phyloP scores from a whole-genome alignment of 23 red algal genomes.

The Gracilariopsis chorda region DNA sequence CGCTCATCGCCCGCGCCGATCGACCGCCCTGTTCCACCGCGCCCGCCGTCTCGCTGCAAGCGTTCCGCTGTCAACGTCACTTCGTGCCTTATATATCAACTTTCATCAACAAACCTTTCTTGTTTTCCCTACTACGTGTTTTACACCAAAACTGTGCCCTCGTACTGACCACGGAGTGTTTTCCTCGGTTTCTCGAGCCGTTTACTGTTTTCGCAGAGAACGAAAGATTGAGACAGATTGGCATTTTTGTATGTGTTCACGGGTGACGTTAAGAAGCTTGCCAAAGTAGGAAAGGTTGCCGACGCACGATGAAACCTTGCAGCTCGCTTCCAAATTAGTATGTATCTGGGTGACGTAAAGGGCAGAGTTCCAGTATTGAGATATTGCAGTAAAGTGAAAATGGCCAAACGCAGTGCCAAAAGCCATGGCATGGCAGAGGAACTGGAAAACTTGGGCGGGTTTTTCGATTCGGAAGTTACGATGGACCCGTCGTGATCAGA shows the following conservation, averaged over 20 bases:
- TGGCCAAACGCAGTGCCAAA: conserved; percentile 64
- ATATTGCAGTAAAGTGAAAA: conserved; percentile 48
- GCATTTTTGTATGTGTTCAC: conserved; percentile 89
- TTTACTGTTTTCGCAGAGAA: conserved; percentile 68
- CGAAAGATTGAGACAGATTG: conserved; percentile 76
- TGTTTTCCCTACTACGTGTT: too few relatives aligned
- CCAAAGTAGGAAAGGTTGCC: conserved; percentile 82
- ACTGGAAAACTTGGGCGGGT: conserved; percentile 25
- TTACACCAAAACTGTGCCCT: too few relatives aligned
- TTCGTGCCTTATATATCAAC: too few relatives aligned
- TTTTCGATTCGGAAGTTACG: neutral
- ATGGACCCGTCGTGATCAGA: neutral
- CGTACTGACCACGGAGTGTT: too few relatives aligned
- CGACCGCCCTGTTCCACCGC: too few relatives aligned
- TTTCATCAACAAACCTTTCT: too few relatives aligned
- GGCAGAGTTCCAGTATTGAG: conserved; percentile 29
- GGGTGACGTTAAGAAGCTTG: conserved; percentile 82
- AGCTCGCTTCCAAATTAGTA: conserved; percentile 80
- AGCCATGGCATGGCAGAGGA: conserved; percentile 57
- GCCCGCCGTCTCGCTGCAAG: too few relatives aligned
- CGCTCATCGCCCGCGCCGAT: too few relatives aligned
- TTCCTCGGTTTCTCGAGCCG: too few relatives aligned
- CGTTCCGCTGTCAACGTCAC: too few relatives aligned
- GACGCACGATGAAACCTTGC: conserved; percentile 53
- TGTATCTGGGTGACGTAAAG: conserved; percentile 79